Evolutionary conservation across 768 basidiomycete species (phyloP).

Genomic region (Udeniomyces megalosporus): DNA sequence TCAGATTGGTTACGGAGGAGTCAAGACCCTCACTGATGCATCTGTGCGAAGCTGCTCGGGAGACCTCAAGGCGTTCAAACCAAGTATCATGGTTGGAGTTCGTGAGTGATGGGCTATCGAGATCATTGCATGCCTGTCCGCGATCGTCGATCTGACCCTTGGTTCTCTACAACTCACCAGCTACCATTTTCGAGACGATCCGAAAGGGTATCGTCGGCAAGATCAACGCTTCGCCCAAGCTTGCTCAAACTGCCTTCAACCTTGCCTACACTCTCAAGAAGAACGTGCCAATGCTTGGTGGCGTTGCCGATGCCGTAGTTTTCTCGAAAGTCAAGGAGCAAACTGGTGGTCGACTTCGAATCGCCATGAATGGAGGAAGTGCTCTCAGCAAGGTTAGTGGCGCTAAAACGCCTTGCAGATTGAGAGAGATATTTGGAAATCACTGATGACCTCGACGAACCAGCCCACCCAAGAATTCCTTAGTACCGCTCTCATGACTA

Average conservation of each 20-base stretch:
- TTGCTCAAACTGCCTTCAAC: constrained; percentile 22
- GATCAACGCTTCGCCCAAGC: constrained; percentile 21
- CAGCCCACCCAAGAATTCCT: constrained; percentile 27
- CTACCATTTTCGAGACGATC: constrained; percentile 13
- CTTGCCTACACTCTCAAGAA: constrained; percentile 25
- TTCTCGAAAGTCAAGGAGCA: constrained; percentile 26
- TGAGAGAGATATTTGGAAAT: no score
- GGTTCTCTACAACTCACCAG: not conserved
- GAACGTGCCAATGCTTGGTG: constrained; percentile 23
- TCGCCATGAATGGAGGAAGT: constrained; percentile 25
- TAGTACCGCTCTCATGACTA: constrained; percentile 23
- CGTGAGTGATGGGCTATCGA: no score
- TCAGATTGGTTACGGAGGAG: constrained; percentile 24
- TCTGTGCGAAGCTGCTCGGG: constrained; percentile 27
- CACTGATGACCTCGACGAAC: no score
- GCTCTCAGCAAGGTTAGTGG: not conserved
- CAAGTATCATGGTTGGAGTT: constrained; percentile 27
- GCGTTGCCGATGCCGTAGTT: constrained; percentile 24
- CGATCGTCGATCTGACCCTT: constrained; percentile 23
- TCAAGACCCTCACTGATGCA: constrained; percentile 29
- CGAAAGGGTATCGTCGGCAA: constrained; percentile 29
- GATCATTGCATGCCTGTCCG: no score
- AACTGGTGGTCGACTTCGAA: constrained; percentile 26
- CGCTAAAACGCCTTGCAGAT: not conserved
- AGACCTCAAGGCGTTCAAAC: constrained; percentile 25